Evolutionary conservation across 176 grass and related monocot genomes (phyloP).

Genomic region (Rhynchospora breviuscula): DNA sequence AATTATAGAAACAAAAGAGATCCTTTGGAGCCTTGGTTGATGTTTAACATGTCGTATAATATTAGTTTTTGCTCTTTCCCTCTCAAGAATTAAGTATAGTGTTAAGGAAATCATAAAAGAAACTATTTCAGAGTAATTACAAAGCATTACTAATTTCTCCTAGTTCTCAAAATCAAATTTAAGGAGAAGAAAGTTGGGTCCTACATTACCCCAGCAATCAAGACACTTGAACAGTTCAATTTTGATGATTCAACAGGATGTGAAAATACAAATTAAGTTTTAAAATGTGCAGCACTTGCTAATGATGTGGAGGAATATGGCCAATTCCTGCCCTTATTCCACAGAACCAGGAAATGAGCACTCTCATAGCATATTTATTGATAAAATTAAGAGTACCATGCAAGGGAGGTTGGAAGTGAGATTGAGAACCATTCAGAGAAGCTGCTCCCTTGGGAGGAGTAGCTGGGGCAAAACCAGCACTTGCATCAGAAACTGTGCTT

Average conservation of each 20-base stretch:
- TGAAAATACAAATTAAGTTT: not conserved
- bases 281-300: not conserved
- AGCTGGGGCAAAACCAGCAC: slow-evolving; percentile 27
- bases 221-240: not conserved
- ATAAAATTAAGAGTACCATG: slow-evolving; percentile 2
- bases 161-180: not conserved
- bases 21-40: not conserved
- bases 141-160: not conserved
- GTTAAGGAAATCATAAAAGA: not conserved
- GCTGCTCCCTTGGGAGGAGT: slow-evolving; percentile 39
- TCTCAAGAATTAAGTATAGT: not conserved
- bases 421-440: slow-evolving; percentile 9
- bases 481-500: slow-evolving; percentile 33
- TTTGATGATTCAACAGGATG: not conserved
- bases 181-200: not conserved
- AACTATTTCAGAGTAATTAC: not conserved
- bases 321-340: not conserved
- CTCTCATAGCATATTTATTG: not conserved
- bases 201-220: not conserved
- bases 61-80: not conserved
- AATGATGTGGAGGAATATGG: not conserved
- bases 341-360: not conserved
- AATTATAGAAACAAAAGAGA: not conserved
- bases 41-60: not conserved
- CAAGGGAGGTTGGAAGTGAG: slow-evolving; percentile 29